These are phyloP conservation scores for Plasmodium adleri DNA, from an alignment of 169 alveolate genomes.

Conservation along the genomic window DNA sequence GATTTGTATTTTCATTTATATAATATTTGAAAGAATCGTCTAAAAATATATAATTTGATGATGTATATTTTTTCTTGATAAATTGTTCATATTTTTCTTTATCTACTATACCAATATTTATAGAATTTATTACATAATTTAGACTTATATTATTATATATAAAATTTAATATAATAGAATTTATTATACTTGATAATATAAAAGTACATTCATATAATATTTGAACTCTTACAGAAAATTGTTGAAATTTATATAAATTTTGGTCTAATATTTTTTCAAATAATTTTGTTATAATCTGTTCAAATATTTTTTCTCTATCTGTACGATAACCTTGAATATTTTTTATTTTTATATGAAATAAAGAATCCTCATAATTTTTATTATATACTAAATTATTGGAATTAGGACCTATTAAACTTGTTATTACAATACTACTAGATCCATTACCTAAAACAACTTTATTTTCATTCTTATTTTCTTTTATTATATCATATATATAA, in stretches of 20 bases:
- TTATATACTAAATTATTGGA: conserved; percentile 26
- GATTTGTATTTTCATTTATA: background rate
- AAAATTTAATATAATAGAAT: conserved; percentile 23
- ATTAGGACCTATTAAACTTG: conserved; percentile 39
- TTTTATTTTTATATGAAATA: conserved; percentile 35
- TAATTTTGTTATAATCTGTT: conserved; percentile 31
- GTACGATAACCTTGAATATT: conserved; percentile 46
- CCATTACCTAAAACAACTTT: conserved; percentile 45
- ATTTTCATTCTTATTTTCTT: background rate
- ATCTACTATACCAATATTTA: conserved; percentile 48
- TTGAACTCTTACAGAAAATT: conserved; percentile 21
- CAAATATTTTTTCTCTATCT: conserved; percentile 42
- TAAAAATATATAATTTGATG: background rate
- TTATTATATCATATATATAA: conserved; percentile 13
- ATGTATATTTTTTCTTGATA: background rate
- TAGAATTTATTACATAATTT: conserved; percentile 33
- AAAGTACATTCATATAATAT: conserved; percentile 39
- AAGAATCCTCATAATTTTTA: conserved; percentile 21
- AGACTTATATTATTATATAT: conserved; percentile 46
- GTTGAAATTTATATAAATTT: conserved; percentile 39
- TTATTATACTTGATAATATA: conserved; percentile 42
- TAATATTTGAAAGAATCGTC: background rate
- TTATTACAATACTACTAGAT: conserved; percentile 30
- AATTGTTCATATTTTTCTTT: conserved; percentile 2
- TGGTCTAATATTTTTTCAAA: conserved; percentile 42